Conservation (phyloP, 2,329 filamentous ascomycete species). For the Chaetomium strumarium region DNA sequence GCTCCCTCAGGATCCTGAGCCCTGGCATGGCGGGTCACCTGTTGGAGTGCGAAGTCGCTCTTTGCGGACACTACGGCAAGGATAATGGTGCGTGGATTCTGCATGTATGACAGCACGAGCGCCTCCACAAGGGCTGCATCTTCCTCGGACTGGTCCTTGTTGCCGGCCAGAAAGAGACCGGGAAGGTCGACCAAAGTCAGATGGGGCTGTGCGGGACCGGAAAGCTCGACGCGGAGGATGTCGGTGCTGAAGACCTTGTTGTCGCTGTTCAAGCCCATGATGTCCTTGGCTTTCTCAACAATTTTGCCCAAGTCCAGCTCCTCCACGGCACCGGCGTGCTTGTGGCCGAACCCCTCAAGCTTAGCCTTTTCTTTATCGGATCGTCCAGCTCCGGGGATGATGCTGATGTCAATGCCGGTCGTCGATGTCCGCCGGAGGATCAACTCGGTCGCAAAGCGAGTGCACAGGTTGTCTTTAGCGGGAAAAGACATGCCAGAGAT, state of each 20-base stretch:
- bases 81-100: conserved; percentile 50
- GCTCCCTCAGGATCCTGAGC: conserved; percentile 26
- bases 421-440: conserved; percentile 40
- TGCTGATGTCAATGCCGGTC: conserved; percentile 26
- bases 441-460: conserved; percentile 54
- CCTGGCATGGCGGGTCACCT: conserved; percentile 46
- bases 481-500: conserved; percentile 54
- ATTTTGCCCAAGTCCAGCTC: conserved; percentile 29
- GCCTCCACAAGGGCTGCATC: conserved; percentile 41
- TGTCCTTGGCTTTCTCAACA: conserved; percentile 35
- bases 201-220: conserved; percentile 42
- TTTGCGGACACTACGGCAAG: conserved; percentile 53
- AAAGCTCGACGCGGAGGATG: conserved; percentile 43
- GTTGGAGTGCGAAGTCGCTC: conserved; percentile 53
- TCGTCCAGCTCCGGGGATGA: conserved; percentile 31
- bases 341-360: conserved; percentile 26
- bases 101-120: conserved; percentile 53
- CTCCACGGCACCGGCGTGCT: conserved; percentile 13
- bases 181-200: conserved; percentile 56
- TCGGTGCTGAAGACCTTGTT: conserved; percentile 40
- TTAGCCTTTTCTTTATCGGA: conserved; percentile 24
- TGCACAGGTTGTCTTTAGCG: conserved; percentile 48
- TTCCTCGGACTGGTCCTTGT: conserved; percentile 38
- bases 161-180: conserved; percentile 47
- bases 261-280: conserved; percentile 43